Base-by-base conservation (phyloP, 1,284 basidiomycete species). In the Boletellus deceptivus region DNA sequence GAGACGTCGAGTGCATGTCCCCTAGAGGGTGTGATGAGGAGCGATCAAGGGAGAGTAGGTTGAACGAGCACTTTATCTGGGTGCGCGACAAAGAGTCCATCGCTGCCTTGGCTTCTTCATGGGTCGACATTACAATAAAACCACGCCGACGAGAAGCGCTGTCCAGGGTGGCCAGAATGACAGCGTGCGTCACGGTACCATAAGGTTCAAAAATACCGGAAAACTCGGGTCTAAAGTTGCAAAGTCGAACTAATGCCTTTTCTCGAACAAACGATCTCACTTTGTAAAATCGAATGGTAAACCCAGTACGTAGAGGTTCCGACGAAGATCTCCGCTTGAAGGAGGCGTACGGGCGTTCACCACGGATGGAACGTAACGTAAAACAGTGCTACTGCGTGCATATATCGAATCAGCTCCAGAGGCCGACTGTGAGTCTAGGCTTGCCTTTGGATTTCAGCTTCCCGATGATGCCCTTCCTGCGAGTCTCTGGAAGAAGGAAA, bases 291-390 rank as follows among this genome's bases (percentile, higher is more conserved):
- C 82, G 60, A 89, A 89, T 4, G 88, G 88, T 43, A 90, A 65
- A 16, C 88, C 88, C 20, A 90, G 79, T 27, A 90, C 87, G 58
- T 90, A 90, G 41, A 90, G 78, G 63, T 90, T 90, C 51, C 87
- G 78, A 46, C 88, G 84, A 50, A 67, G 61, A 57, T 89, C 86
- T 31, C 68, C 54, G 9, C 71, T 71, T 27, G 65, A 73, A 50
- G 49, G 40, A 57, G 35, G 29, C 34, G 14, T 27, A 45, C 57
- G 58, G 27, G 36, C 10, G 39, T 53, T 54, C 48, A 16, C 48
- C 38, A 50, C 49, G 11, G 64, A 52, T 18, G 51, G 49, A 24
- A 53, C 29, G 36, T 46, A 54, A 45, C 50, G 60, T 40, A 55
- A 56, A 53, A 62, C 70, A 62, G 56, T 68, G 57, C 80, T 81